These are phyloP conservation scores for Lipomyces sp. DNA, from an alignment of 805 yeast genomes.

Conservation along the genomic window DNA sequence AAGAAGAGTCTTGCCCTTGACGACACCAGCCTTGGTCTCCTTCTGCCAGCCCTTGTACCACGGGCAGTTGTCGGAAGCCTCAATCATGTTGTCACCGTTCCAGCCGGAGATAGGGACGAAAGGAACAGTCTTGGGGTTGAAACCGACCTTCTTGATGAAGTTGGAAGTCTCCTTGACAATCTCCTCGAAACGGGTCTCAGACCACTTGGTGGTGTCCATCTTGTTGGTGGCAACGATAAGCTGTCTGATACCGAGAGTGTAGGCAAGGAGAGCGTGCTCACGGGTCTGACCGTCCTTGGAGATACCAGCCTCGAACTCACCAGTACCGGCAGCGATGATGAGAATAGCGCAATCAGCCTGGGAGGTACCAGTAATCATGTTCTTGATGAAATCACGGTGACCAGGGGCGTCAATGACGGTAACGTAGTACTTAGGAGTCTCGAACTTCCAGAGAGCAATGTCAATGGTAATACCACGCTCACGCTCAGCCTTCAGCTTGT, in stretches of 20 bases:
- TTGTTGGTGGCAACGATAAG: constrained; percentile 90
- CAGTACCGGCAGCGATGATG: constrained; percentile 89
- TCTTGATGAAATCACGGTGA: constrained; percentile 95
- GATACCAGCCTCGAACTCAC: constrained; percentile 96
- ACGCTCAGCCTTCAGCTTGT: constrained; percentile 94
- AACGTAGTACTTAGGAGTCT: constrained; percentile 85
- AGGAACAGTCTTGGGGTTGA: constrained; percentile 78
- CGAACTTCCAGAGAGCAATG: constrained; percentile 91
- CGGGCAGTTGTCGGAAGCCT: constrained; percentile 77
- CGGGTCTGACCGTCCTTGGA: constrained; percentile 94
- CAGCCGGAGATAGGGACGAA: constrained; percentile 93
- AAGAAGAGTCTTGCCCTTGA: constrained; percentile 79
- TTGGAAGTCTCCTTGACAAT: constrained; percentile 75
- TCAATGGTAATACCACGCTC: constrained; percentile 97
- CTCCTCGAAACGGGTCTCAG: constrained; percentile 77
- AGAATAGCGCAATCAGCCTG: constrained; percentile 92
- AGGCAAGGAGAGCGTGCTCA: constrained; percentile 90
- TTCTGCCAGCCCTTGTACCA: constrained; percentile 88
- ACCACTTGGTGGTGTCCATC: constrained; percentile 94
- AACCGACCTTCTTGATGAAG: constrained; percentile 85
- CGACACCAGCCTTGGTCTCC: constrained; percentile 73
- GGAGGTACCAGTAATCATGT: constrained; percentile 94
- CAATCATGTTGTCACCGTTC: constrained; percentile 94
- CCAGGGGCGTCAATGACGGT: constrained; percentile 96
- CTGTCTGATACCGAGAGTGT: constrained; percentile 86